phyloP scores from a whole-genome alignment of 1,284 basidiomycete species.

The Ceratorhiza oryzae-sativae region DNA sequence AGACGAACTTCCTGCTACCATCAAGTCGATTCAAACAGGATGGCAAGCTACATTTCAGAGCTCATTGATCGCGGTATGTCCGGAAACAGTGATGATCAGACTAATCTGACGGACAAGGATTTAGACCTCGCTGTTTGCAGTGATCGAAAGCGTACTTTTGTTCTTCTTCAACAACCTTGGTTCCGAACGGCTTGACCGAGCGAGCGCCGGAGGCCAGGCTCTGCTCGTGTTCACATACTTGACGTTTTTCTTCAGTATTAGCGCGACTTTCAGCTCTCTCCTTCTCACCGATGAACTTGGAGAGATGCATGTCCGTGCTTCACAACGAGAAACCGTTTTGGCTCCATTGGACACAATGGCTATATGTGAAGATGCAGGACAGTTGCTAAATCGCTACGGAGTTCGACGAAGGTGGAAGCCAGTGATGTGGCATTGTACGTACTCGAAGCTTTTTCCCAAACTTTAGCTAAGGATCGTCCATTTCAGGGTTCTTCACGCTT shows the following conservation, averaged over 20 bases:
- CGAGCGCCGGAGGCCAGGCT: not conserved
- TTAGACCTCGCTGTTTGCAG: conserved; percentile 13
- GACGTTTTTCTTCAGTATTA: not conserved
- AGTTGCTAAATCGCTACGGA: conserved; percentile 11
- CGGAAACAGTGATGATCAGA: no score
- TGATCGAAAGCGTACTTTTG: conserved; percentile 1
- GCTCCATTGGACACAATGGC: conserved; percentile 1
- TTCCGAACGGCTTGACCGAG: not conserved
- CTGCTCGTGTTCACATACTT: not conserved
- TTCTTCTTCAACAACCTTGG: conserved; percentile 3
- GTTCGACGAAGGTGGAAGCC: conserved; percentile 16
- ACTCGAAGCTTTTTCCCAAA: no score
- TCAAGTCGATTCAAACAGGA: conserved; percentile 4
- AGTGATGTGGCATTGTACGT: conserved; percentile 34
- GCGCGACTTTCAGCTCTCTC: conserved; percentile 12
- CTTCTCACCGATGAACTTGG: not conserved
- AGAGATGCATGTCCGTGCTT: not conserved
- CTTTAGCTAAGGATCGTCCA: no score
- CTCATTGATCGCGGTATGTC: conserved; percentile 18
- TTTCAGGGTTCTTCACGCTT: not conserved
- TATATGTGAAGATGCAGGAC: not conserved
- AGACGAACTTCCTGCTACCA: not conserved
- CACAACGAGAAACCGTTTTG: not conserved
- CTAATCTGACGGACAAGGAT: not conserved
- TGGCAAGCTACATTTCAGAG: conserved; percentile 19